These are phyloP conservation scores for Calycina herbarum DNA, from an alignment of 2,329 filamentous ascomycete genomes.

Conservation along the genomic window DNA sequence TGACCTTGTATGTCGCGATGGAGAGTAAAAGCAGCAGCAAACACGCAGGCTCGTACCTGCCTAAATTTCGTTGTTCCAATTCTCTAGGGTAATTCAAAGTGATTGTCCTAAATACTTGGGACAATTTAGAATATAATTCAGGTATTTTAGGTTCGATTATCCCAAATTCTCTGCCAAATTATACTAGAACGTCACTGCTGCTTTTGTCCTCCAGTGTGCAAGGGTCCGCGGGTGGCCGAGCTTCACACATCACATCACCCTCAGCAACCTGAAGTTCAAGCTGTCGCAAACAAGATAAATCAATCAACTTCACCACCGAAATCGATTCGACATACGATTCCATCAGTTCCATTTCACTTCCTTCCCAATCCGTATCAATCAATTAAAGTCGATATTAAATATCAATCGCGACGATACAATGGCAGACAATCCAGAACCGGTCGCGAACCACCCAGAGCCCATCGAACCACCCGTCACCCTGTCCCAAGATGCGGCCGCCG, in stretches of 20 bases:
- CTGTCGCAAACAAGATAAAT: conserved; percentile 18
- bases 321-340: not conserved
- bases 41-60: not conserved
- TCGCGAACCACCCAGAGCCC: conserved; percentile 31
- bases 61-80: too few species aligned
- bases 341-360: not conserved
- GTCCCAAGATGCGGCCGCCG: conserved; percentile 28
- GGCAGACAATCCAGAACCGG: conserved; percentile 3
- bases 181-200: not conserved
- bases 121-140: too few species aligned
- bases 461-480: conserved; percentile 29
- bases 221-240: not conserved
- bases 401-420: not conserved
- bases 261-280: conserved; percentile 6
- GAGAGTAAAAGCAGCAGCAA: not conserved
- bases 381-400: conserved; percentile 2
- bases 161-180: too few species aligned
- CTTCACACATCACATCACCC: not conserved
- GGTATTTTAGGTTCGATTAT: too few species aligned
- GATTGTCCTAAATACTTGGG: too few species aligned
- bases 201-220: not conserved
- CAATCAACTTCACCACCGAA: not conserved
- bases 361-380: not conserved
- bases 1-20: not conserved
- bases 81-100: too few species aligned